Conservation (phyloP, 331 rosid genomes). For the Pyracantha coccinea region DNA sequence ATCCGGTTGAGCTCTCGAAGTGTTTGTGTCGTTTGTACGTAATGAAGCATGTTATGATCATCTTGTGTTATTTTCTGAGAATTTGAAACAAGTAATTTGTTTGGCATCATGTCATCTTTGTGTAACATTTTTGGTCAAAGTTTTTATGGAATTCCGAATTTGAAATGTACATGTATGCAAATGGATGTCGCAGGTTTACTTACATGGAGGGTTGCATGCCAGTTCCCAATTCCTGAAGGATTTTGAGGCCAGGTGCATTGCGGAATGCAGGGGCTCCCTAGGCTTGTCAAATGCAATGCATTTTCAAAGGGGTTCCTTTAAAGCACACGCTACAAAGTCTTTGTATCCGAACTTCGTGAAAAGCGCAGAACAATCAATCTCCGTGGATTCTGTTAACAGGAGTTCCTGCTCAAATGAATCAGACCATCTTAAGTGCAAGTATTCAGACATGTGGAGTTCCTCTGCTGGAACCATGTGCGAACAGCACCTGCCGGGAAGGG, state of each 20-base stretch:
- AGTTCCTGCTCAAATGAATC: constrained; percentile 16
- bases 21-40: too few species aligned
- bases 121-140: neutral
- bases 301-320: constrained; percentile 31
- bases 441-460: constrained; percentile 27
- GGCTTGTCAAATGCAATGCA: constrained; percentile 41
- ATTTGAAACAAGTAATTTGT: neutral
- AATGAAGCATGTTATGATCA: too few species aligned
- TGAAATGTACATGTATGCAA: neutral
- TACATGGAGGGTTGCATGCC: constrained; percentile 50
- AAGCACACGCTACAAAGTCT: constrained; percentile 37
- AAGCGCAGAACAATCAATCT: constrained; percentile 20
- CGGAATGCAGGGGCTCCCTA: constrained; percentile 27
- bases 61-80: neutral
- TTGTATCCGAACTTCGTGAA: constrained; percentile 19
- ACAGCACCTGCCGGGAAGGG: constrained; percentile 15
- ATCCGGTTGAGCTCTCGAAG: too few species aligned
- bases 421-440: constrained; percentile 17
- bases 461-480: constrained; percentile 14
- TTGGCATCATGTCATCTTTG: neutral
- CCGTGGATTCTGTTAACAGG: constrained; percentile 6
- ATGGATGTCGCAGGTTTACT: constrained; percentile 50
- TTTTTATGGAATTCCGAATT: neutral
- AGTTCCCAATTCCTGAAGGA: constrained; percentile 48
- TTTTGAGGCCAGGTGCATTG: constrained; percentile 30